phyloP scores from a whole-genome alignment of 768 basidiomycete genomes.

The Chalciporus chontae region DNA sequence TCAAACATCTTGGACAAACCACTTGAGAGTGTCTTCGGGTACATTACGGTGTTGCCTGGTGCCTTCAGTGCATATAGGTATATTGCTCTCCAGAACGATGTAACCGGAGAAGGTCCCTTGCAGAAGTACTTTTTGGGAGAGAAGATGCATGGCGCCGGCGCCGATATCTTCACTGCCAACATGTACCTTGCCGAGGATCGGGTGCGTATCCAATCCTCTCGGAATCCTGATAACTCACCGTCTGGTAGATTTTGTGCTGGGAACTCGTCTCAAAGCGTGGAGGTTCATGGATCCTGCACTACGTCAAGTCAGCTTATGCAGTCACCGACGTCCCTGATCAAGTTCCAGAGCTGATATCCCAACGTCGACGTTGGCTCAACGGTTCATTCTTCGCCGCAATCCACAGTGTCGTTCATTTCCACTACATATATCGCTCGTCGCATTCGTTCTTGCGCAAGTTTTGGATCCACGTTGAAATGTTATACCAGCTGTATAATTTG shows the following conservation, averaged over 20 bases:
- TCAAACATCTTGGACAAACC: constrained; percentile 92
- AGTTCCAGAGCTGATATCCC: constrained; percentile 92
- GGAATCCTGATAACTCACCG: constrained; percentile 2
- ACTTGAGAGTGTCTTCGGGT: constrained; percentile 85
- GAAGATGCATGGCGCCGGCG: constrained; percentile 84
- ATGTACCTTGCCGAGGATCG: constrained; percentile 96
- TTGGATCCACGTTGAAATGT: constrained; percentile 92
- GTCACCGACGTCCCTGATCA: constrained; percentile 93
- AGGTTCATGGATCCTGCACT: constrained; percentile 89
- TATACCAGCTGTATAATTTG: constrained; percentile 88
- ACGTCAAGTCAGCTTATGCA: constrained; percentile 92
- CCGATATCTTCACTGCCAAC: constrained; percentile 92
- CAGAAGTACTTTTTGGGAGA: constrained; percentile 98
- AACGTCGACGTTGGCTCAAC: constrained; percentile 95
- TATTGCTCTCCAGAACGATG: constrained; percentile 87
- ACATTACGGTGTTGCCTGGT: constrained; percentile 91
- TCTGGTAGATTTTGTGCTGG: constrained; percentile 84
- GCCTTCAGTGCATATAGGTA: constrained; percentile 92
- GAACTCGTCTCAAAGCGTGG: constrained; percentile 95
- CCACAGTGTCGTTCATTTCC: constrained; percentile 89
- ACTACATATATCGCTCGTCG: constrained; percentile 90
- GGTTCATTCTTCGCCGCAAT: constrained; percentile 98
- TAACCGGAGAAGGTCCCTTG: constrained; percentile 77
- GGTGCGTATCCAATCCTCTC: constrained; percentile 31
- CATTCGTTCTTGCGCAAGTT: constrained; percentile 81